A percentile compares a stretch with the other conserved stretches of the same genome.
Conservation (phyloP, 768 basidiomycete genomes). For the Boletus eberwhitei region DNA sequence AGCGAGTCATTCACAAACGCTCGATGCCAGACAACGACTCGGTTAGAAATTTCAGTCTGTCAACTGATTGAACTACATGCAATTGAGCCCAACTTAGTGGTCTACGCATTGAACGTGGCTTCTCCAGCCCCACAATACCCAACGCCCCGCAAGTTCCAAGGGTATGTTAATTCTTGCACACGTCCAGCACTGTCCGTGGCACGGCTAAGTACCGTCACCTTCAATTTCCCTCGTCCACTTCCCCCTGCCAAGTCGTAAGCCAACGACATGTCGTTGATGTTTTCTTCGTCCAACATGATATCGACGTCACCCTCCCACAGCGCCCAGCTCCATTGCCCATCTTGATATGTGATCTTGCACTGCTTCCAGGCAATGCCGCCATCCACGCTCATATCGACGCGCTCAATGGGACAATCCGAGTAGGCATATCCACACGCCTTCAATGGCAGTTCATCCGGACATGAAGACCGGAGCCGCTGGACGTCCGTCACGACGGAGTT, state of each 20-base stretch:
- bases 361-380: constrained; percentile 49
- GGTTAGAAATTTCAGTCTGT: background rate
- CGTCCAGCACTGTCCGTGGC: constrained; percentile 50
- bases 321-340: constrained; percentile 72
- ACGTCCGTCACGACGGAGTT: constrained; percentile 54
- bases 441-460: constrained; percentile 23
- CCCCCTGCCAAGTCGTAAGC: constrained; percentile 1
- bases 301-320: constrained; percentile 58
- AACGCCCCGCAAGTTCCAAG: constrained; percentile 70
- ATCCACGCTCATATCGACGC: constrained; percentile 52
- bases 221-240: constrained; percentile 7
- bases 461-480: constrained; percentile 3
- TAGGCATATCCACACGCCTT: constrained; percentile 57
- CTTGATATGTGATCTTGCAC: constrained; percentile 53
- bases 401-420: constrained; percentile 42
- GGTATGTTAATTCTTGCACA: constrained; percentile 45
- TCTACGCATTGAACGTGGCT: constrained; percentile 1
- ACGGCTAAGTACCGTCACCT: constrained; percentile 39
- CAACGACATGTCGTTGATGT: constrained; percentile 10
- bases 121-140: constrained; percentile 38
- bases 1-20: background rate
- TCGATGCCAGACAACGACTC: background rate
- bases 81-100: background rate
- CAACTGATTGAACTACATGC: background rate
- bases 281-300: constrained; percentile 23